A percentile compares a stretch with the other conserved stretches of the same genome.
Conservation (phyloP, 208 protist species). For the Blastocrithidia nonstop region DNA sequence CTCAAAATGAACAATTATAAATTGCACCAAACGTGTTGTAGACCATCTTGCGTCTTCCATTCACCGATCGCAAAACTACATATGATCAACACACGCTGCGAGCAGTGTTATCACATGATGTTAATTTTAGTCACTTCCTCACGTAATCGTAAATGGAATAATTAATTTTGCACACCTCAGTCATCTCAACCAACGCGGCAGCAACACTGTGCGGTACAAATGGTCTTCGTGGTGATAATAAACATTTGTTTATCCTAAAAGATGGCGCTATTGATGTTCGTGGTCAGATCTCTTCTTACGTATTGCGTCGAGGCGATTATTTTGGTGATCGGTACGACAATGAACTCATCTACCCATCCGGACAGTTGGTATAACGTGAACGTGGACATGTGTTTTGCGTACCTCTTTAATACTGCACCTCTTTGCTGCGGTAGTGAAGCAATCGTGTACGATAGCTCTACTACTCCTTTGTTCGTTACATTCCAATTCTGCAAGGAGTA, state of each 20-base stretch:
- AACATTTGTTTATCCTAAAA: slow-evolving; percentile 54
- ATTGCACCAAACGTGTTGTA: no score
- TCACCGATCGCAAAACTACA: slow-evolving; percentile 48
- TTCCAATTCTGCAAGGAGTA: slow-evolving; percentile 31
- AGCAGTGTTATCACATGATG: slow-evolving; percentile 20
- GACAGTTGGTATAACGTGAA: slow-evolving; percentile 24
- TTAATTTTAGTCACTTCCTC: slow-evolving; percentile 12
- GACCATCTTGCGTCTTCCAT: no score
- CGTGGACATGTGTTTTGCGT: slow-evolving; percentile 40
- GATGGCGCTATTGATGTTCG: slow-evolving; percentile 23
- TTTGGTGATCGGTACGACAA: slow-evolving; percentile 44
- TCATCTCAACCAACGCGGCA: slow-evolving; percentile 38
- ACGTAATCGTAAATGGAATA: slow-evolving; percentile 10
- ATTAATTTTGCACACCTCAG: slow-evolving; percentile 30
- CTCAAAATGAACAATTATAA: no score
- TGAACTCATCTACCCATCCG: slow-evolving; percentile 17
- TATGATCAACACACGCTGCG: slow-evolving; percentile 49
- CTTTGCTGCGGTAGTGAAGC: slow-evolving; percentile 14
- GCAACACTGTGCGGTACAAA: slow-evolving; percentile 17
- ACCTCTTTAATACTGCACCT: slow-evolving; percentile 19
- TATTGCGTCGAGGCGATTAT: slow-evolving; percentile 41
- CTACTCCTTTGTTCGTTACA: slow-evolving; percentile 13
- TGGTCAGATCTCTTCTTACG: slow-evolving; percentile 17
- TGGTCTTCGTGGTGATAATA: slow-evolving; percentile 44
- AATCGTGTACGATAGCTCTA: slow-evolving; percentile 11